Percentiles rank a stretch among this genome's conserved stretches.
Conservation (phyloP, 495 filamentous ascomycete species). For the Aspergillus asperescens region DNA sequence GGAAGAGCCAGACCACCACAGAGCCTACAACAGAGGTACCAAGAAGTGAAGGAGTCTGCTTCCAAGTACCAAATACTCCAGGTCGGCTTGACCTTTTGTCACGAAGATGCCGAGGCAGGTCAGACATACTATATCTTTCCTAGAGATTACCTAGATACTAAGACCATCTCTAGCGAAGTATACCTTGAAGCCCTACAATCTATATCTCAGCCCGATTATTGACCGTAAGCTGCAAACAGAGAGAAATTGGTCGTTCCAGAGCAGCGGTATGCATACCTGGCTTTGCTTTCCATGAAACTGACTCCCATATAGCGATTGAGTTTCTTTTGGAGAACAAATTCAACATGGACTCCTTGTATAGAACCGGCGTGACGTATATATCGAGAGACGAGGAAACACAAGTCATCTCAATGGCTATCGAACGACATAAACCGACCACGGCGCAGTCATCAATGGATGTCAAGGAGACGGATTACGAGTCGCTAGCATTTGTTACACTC, state of each 20-base stretch:
- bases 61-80: constrained; percentile 70
- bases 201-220: constrained; percentile 54
- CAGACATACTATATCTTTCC: not conserved
- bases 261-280: constrained; percentile 34
- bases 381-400: constrained; percentile 56
- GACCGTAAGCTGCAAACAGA: constrained; percentile 48
- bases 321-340: constrained; percentile 63
- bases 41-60: constrained; percentile 58
- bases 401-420: constrained; percentile 26
- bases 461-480: constrained; percentile 48
- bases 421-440: constrained; percentile 31
- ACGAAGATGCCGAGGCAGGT: constrained; percentile 48
- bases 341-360: constrained; percentile 52
- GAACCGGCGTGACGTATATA: constrained; percentile 61
- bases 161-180: constrained; percentile 44
- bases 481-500: constrained; percentile 50
- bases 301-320: constrained; percentile 41
- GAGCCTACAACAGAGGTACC: constrained; percentile 61
- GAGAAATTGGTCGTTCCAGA: constrained; percentile 50
- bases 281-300: not conserved
- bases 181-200: constrained; percentile 62
- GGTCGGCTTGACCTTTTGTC: constrained; percentile 64
- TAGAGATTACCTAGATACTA: not conserved
- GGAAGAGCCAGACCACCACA: constrained; percentile 23
- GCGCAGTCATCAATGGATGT: constrained; percentile 40